A percentile compares a stretch with the other conserved stretches of the same genome.
Evolutionary conservation across 2,329 filamentous ascomycete genomes (phyloP).

Genomic region (Colletotrichum sidae): DNA sequence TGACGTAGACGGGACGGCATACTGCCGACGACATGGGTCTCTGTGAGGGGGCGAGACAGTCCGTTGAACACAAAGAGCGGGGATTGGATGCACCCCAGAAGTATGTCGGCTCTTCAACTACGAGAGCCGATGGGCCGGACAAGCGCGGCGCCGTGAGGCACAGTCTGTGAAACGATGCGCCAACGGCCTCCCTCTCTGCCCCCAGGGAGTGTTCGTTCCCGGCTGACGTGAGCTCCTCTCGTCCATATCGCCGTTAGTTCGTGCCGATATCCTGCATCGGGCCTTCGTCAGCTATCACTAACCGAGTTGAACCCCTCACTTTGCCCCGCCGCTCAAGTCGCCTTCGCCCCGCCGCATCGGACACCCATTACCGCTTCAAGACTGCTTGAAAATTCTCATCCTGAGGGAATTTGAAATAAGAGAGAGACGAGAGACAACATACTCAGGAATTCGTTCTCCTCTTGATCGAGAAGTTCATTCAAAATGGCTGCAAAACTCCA

Average conservation of each 20-base stretch:
- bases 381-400: constrained; percentile 9
- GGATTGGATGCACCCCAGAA: constrained; percentile 28
- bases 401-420: not conserved
- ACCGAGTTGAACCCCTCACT: constrained; percentile 28
- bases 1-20: constrained; percentile 14
- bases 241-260: constrained; percentile 1
- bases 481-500: constrained; percentile 32
- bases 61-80: constrained; percentile 10
- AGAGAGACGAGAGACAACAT: constrained; percentile 16
- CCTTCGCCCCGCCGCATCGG: constrained; percentile 13
- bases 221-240: constrained; percentile 20
- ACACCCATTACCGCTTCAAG: constrained; percentile 6
- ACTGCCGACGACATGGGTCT: constrained; percentile 3
- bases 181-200: not conserved
- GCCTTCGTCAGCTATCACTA: constrained; percentile 21
- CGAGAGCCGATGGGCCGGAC: not conserved
- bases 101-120: constrained; percentile 1
- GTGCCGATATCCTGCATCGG: not conserved
- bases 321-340: constrained; percentile 33
- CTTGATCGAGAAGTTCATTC: no score
- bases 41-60: constrained; percentile 9
- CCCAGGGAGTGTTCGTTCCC: constrained; percentile 8
- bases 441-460: accelerated
- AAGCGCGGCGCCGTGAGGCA: not conserved
- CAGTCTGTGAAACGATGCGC: not conserved